phyloP scores from a whole-genome alignment of 305 asterid genomes.

The Plantago rigida region DNA sequence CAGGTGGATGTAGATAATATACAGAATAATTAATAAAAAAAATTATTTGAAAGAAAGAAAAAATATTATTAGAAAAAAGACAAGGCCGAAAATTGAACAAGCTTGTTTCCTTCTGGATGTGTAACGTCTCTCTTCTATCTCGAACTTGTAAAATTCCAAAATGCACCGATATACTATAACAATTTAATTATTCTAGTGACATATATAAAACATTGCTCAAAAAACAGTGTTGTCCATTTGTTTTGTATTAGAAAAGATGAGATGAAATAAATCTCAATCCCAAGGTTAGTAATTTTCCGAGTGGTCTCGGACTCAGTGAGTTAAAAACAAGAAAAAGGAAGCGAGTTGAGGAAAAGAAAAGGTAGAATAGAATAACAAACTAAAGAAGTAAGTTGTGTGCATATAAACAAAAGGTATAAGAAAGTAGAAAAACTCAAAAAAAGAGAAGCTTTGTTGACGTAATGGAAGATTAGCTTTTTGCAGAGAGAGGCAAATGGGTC shows the following conservation, averaged over 20 bases:
- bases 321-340: not conserved
- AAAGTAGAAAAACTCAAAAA: not conserved
- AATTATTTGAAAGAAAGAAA: not conserved
- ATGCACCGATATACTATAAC: not conserved
- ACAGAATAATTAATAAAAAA: too few species aligned
- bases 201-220: not conserved
- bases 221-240: not conserved
- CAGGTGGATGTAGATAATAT: too few species aligned
- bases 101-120: not conserved
- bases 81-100: conserved; percentile 1
- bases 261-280: not conserved
- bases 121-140: conserved; percentile 9
- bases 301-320: conserved; percentile 8
- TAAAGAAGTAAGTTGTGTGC: not conserved
- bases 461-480: not conserved
- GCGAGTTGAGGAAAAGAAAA: not conserved
- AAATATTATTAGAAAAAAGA: not conserved
- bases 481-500: conserved; percentile 4
- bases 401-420: conserved; percentile 12
- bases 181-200: not conserved
- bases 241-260: not conserved
- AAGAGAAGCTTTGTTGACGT: not conserved
- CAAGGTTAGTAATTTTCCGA: conserved; percentile 5
- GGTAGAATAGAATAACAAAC: not conserved
- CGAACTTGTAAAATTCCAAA: not conserved